Evolutionary conservation across 768 basidiomycete species (phyloP), one percentile per base, ranked within the genome.

Genomic region (Agaricus sinodeliciosus): DNA sequence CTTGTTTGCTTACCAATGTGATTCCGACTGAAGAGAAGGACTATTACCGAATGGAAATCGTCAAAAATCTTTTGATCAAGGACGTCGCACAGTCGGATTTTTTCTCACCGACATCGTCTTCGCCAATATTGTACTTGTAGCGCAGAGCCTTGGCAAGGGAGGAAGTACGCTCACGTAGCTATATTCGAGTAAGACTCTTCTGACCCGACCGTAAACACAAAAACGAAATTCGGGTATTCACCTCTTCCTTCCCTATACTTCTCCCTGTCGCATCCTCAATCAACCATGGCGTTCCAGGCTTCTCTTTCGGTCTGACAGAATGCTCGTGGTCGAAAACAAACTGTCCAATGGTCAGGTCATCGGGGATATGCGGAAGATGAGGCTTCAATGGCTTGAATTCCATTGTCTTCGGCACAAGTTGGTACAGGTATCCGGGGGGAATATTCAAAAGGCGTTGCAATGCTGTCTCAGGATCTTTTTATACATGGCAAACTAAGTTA

Each of bases 21-120:
- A 61, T 88, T 88, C 26, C 81, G 75, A 55, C 83, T 82, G 63
- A 80, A 85, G 39, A 85, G 61, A 51, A 84, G 69, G 7, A 84
- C 85, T 86, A 57, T n/a, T 36, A 41, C 25, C 4, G 31, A 28
- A 39, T 36, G 40, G 2, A 9, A 42, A 46, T 3, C 18, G 19
- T 40, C 28, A 16, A 3, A 16, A 4, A n/a, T 18, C n/a, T n/a
- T n/a, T n/a, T n/a, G n/a, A n/a, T n/a, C n/a, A n/a, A n/a, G 18
- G 9, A 22, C 22, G 22, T 22, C 3, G 22, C 1, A 2, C 22
- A 22, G 19, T 48, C 3, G 5, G 8, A 2, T 16, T 18, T 3
- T 27, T 9, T 51, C 77, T 31, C 63, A 81, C 80, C 79, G 43
- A 78, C 75, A 52, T 79, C 77, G 46, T 75, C 60, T 42, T 79